These are phyloP conservation scores for Candida morakotiae DNA, from an alignment of 805 yeast genomes.

Conservation along the genomic window DNA sequence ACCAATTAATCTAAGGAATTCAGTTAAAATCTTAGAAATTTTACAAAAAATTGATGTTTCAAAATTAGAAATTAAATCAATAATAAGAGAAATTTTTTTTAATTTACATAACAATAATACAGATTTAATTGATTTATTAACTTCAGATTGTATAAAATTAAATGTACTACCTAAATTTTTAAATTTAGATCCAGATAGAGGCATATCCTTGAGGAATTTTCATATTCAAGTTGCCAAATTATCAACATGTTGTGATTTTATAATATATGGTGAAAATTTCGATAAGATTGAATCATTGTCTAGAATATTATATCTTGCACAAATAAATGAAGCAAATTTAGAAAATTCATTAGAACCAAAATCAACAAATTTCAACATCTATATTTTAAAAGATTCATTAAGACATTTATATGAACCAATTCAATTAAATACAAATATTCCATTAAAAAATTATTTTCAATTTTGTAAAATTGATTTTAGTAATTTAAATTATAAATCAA, in stretches of 20 bases:
- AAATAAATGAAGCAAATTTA: slow-evolving; percentile 16
- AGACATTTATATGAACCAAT: slow-evolving; percentile 1
- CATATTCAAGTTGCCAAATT: slow-evolving; percentile 82
- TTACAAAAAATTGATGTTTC: slow-evolving; percentile 46
- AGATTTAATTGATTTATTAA: slow-evolving; percentile 19
- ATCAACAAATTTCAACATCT: slow-evolving; percentile 11
- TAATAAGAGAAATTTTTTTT: slow-evolving; percentile 11
- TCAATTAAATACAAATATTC: background rate
- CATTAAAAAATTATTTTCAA: slow-evolving; percentile 3
- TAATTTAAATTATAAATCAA: slow-evolving; percentile 1
- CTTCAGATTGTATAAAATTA: slow-evolving; percentile 40
- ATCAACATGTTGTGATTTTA: slow-evolving; percentile 68
- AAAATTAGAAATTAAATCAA: slow-evolving; percentile 24
- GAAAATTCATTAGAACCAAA: slow-evolving; percentile 4
- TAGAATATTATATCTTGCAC: slow-evolving; percentile 36
- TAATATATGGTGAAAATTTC: slow-evolving; percentile 62
- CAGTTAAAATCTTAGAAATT: slow-evolving; percentile 51
- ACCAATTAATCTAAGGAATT: slow-evolving; percentile 39
- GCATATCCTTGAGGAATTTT: slow-evolving; percentile 78
- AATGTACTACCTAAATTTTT: slow-evolving; percentile 50
- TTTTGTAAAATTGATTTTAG: slow-evolving; percentile 3
- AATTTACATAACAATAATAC: slow-evolving; percentile 6
- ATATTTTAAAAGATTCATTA: slow-evolving; percentile 6
- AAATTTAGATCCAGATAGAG: slow-evolving; percentile 62
- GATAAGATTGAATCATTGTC: slow-evolving; percentile 17